Conservation (phyloP, 129 eudicot genomes). For the Mikania micrantha region DNA sequence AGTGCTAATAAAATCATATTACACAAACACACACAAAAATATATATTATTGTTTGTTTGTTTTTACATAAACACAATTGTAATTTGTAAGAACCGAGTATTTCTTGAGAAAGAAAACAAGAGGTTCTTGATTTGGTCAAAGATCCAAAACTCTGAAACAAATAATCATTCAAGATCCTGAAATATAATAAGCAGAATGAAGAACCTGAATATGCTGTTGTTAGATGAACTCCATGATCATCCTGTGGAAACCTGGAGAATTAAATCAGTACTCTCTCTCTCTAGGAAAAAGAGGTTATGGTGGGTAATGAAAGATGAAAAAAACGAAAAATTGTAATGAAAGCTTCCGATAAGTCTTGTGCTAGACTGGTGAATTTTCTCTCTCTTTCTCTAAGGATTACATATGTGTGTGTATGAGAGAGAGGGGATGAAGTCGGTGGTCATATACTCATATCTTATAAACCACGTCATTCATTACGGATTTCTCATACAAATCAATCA, state of each 20-base stretch:
- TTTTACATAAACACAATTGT: slow-evolving; percentile 2
- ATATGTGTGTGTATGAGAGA: not conserved
- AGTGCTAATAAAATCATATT: not conserved
- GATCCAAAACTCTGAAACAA: slow-evolving; percentile 1
- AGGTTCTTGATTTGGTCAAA: not conserved
- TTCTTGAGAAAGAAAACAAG: not conserved
- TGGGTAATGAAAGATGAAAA: slow-evolving; percentile 14
- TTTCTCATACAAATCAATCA: not conserved
- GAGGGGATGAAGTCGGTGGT: slow-evolving; percentile 23
- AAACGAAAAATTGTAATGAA: slow-evolving; percentile 6
- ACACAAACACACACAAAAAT: not conserved
- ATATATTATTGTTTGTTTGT: not conserved
- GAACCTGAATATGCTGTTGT: slow-evolving; percentile 19
- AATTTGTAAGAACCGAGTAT: slow-evolving; percentile 10
- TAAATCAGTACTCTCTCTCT: slow-evolving; percentile 13
- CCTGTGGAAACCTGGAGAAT: not conserved
- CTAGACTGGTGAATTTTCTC: slow-evolving; percentile 20
- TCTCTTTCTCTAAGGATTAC: not conserved
- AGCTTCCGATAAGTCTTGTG: slow-evolving; percentile 20
- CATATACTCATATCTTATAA: slow-evolving; percentile 30
- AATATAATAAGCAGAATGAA: slow-evolving; percentile 1
- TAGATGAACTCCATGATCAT: slow-evolving; percentile 24
- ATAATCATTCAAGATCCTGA: slow-evolving; percentile 1
- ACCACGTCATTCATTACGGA: slow-evolving; percentile 16
- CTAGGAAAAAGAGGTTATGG: not conserved